A percentile compares a stretch with the other conserved stretches of the same genome.
These are phyloP conservation scores for Sporothrix variecibatus DNA, from an alignment of 2,329 filamentous ascomycete genomes.

Conservation along the genomic window DNA sequence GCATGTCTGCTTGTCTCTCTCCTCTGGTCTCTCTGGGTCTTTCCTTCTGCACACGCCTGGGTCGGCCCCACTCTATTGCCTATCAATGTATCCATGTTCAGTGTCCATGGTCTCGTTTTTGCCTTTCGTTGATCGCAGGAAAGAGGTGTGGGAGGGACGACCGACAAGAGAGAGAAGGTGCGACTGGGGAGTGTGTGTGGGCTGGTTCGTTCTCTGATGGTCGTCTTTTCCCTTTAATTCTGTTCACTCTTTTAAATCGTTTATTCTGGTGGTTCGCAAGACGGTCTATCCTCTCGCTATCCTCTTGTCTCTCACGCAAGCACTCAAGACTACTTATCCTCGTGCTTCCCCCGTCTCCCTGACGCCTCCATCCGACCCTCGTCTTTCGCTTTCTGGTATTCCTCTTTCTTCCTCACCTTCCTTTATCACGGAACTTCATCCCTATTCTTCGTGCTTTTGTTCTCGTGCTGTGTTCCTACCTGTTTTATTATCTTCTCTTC, in stretches of 20 bases:
- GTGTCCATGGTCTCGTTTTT: conserved; percentile 32
- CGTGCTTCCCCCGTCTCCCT: conserved; percentile 38
- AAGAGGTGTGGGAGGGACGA: conserved; percentile 39
- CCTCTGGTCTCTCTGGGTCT: conserved; percentile 6
- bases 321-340: conserved; percentile 49
- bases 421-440: conserved; percentile 51
- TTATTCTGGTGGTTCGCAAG: conserved; percentile 17
- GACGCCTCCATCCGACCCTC: conserved; percentile 40
- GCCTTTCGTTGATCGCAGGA: conserved; percentile 42
- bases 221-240: conserved; percentile 21
- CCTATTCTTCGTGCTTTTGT: conserved; percentile 49
- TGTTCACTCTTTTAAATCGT: background rate
- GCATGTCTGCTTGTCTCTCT: background rate
- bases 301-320: conserved; percentile 27
- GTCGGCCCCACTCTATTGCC: conserved; percentile 34
- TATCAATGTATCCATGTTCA: conserved; percentile 38
- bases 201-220: conserved; percentile 14
- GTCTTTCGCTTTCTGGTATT: conserved; percentile 41
- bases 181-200: conserved; percentile 21
- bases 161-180: conserved; percentile 12
- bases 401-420: conserved; percentile 18
- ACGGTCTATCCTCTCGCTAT: conserved; percentile 22
- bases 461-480: conserved; percentile 31
- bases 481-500: conserved; percentile 34
- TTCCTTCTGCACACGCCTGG: conserved; percentile 21